Base-by-base conservation (phyloP, 2,329 filamentous ascomycete species). In the Colletotrichum sp. region DNA sequence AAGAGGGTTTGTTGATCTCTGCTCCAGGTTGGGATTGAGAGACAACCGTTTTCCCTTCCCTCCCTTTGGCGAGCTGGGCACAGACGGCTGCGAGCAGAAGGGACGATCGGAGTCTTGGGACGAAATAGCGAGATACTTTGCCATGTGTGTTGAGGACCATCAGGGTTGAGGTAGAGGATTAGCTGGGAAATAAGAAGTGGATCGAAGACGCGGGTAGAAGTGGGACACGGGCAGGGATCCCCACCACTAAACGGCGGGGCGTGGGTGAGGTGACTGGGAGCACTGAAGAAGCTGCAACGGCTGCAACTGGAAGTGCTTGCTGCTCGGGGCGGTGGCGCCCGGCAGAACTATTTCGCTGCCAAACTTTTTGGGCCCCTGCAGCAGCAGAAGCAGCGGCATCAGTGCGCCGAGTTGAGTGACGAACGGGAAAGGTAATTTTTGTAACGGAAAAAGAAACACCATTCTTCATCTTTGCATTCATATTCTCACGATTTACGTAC, bases 331-430 rank as follows among this genome's bases (percentile, higher is more conserved):
- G 75, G 75, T 76, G 47, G 38, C 16, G 8, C 4, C 3, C 24
- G 75, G 73, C 75, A 76, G 63, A 75, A 76, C 51, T 16, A 55
- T 70, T 69, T 64, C 64, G 15, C 27, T n/a, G 29, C 72, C 55
- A 75, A 73, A 73, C 43, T 75, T 75, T 73, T 76, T 58, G 33
- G 31, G 43, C 21, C 43, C n/a, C 43, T 51, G 43, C 43, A 51
- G 43, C n/a, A 51, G n/a, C 43, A 51, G 33, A 27, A 38, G 62
- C 31, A 24, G 38, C 27, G 9, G 58, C 62, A 68, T 73, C 59
- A 24, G 58, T 55, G 63, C 38, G 69, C 33, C 31, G 59, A 13
- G 38, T 36, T 47, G 24, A 36, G 43, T 16, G 18, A 51, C n/a
- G 33, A 61, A 51, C 36, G 38, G 2, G 55, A 33, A 18, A 31